phyloP scores from a whole-genome alignment of 768 basidiomycete genomes.

The Gyrodon lividus region DNA sequence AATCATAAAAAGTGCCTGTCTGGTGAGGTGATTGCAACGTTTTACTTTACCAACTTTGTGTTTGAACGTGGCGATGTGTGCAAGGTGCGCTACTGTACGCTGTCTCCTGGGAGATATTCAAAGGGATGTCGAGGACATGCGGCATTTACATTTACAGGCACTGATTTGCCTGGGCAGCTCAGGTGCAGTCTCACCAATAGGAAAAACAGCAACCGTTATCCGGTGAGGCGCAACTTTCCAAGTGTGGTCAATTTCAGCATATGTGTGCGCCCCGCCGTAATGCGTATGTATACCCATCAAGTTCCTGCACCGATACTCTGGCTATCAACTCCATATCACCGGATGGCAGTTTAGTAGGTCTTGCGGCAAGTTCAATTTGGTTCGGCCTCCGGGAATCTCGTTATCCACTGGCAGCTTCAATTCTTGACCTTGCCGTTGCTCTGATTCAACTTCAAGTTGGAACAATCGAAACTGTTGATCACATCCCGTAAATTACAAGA shows the following conservation, averaged over 20 bases:
- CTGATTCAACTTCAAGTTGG: background rate
- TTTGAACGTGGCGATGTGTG: background rate
- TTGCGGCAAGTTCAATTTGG: constrained; percentile 6
- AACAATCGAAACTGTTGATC: background rate
- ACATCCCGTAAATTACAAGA: constrained; percentile 18
- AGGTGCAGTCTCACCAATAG: constrained; percentile 7
- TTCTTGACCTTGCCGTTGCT: constrained; percentile 13
- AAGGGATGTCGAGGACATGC: background rate
- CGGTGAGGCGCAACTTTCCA: constrained; percentile 22
- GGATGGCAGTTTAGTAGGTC: constrained; percentile 7
- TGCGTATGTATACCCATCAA: background rate
- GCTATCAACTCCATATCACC: constrained; percentile 12
- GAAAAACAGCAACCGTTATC: constrained; percentile 19
- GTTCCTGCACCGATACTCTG: constrained; percentile 3
- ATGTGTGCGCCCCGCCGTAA: constrained; percentile 7
- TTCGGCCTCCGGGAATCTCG: constrained; percentile 15
- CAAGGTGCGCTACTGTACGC: too few species aligned
- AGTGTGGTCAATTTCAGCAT: constrained; percentile 10
- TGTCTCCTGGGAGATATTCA: background rate
- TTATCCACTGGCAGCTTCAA: constrained; percentile 8
- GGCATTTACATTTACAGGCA: constrained; percentile 8
- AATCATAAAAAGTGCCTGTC: too few species aligned
- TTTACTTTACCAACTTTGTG: background rate
- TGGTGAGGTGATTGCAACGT: constrained; percentile 2
- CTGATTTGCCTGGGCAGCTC: background rate